These are phyloP conservation scores for Phenoliferia sp. DNA, from an alignment of 1,284 basidiomycete species.

Conservation along the genomic window DNA sequence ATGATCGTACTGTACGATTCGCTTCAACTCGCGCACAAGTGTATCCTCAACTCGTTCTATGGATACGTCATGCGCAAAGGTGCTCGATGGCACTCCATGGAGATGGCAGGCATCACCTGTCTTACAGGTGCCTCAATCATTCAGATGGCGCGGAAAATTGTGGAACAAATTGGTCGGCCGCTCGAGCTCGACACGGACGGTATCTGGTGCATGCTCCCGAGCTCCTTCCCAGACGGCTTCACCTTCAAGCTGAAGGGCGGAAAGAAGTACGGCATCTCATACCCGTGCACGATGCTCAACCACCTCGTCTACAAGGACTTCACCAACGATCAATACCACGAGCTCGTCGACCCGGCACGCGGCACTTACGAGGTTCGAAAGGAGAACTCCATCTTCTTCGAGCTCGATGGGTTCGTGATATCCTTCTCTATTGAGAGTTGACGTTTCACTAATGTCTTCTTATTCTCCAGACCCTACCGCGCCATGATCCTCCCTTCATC, in stretches of 20 bases:
- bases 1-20: conserved; percentile 99
- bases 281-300: conserved; percentile 99
- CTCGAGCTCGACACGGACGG: conserved; percentile 98
- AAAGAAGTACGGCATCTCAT: conserved; percentile 87
- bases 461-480: conserved; percentile 78
- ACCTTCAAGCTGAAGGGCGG: conserved; percentile 85
- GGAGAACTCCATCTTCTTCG: conserved; percentile 99
- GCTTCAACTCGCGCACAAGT: conserved; percentile 99
- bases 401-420: conserved; percentile 63
- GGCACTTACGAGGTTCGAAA: conserved; percentile 82
- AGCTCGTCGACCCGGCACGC: conserved; percentile 69
- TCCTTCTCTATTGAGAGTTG: not conserved
- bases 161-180: conserved; percentile 95
- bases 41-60: conserved; percentile 99
- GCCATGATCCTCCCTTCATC: conserved; percentile 99
- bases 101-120: conserved; percentile 99
- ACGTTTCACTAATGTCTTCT: not conserved
- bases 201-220: conserved; percentile 99
- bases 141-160: conserved; percentile 96
- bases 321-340: conserved; percentile 98
- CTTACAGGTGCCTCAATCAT: conserved; percentile 98
- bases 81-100: conserved; percentile 99
- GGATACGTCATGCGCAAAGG: conserved; percentile 99
- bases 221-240: conserved; percentile 97
- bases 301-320: conserved; percentile 93